A percentile compares a stretch with the other conserved stretches of the same genome.
Evolutionary conservation across 345 rosid species (phyloP).

Genomic region (Eucalyptus globulus): DNA sequence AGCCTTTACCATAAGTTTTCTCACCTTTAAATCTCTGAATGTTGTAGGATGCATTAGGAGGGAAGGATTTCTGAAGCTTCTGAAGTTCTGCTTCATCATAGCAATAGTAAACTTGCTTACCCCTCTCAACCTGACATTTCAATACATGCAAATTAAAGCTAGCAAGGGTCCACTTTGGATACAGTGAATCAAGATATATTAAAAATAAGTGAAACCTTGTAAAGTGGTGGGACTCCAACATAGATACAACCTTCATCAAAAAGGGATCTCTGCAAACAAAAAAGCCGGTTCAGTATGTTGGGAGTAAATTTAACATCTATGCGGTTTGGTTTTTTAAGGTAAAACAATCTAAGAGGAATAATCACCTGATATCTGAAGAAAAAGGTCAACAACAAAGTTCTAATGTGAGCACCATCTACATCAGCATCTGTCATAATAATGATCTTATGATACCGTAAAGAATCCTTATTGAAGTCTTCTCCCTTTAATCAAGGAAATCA

Average conservation of each 20-base stretch:
- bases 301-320: not conserved
- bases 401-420: conserved; percentile 99
- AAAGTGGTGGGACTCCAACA: conserved; percentile 98
- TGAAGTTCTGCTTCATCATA: conserved; percentile 70
- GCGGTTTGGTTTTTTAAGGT: not conserved
- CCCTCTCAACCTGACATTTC: conserved; percentile 77
- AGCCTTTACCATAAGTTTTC: not conserved
- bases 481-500: conserved; percentile 39
- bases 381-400: conserved; percentile 86
- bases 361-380: conserved; percentile 97
- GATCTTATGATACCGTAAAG: conserved; percentile 86
- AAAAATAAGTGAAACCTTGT: conserved; percentile 40
- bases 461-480: conserved; percentile 81
- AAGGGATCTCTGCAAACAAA: conserved; percentile 54
- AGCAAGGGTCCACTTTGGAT: not conserved
- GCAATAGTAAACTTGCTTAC: conserved; percentile 69
- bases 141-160: not conserved
- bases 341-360: not conserved
- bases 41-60: conserved; percentile 75
- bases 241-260: conserved; percentile 92
- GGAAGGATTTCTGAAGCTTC: conserved; percentile 46
- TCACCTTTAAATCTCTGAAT: conserved; percentile 97
- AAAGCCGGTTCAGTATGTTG: not conserved
- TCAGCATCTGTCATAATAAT: conserved; percentile 99
- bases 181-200: not conserved